A percentile compares a stretch with the other conserved stretches of the same genome.
Conservation (phyloP, 768 basidiomycete genomes). For the Amanita pallidorosea region DNA sequence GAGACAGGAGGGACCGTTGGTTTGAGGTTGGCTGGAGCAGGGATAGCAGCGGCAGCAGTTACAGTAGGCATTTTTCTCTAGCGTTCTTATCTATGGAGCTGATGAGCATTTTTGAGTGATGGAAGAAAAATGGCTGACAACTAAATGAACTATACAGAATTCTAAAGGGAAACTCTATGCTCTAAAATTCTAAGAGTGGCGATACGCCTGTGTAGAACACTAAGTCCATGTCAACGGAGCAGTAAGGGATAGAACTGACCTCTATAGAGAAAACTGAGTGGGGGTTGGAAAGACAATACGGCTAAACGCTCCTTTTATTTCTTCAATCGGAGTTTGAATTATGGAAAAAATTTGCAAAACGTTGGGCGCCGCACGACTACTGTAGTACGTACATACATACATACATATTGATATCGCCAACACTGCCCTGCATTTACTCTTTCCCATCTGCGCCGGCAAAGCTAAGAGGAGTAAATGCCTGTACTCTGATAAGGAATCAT, state of each 20-base stretch:
- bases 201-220: background rate
- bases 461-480: slow-evolving; percentile 40
- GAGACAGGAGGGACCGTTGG: slow-evolving; percentile 40
- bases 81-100: slow-evolving; percentile 31
- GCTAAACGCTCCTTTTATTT: background rate
- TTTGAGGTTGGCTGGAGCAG: slow-evolving; percentile 66
- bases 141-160: background rate
- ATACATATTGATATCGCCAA: background rate
- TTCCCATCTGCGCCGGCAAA: slow-evolving; percentile 31
- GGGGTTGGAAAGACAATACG: background rate
- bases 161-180: background rate
- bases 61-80: slow-evolving; percentile 61
- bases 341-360: slow-evolving; percentile 3
- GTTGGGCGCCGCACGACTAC: background rate
- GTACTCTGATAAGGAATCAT: slow-evolving; percentile 12
- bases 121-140: background rate
- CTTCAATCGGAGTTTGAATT: slow-evolving; percentile 3
- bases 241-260: background rate
- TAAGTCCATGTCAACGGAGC: background rate
- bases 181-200: slow-evolving; percentile 6
- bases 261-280: slow-evolving; percentile 8
- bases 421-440: slow-evolving; percentile 14
- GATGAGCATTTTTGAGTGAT: background rate
- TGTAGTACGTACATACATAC: background rate
- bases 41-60: slow-evolving; percentile 48